phyloP scores from a whole-genome alignment of 106 monocot species.

The Hemerocallis citrina region DNA sequence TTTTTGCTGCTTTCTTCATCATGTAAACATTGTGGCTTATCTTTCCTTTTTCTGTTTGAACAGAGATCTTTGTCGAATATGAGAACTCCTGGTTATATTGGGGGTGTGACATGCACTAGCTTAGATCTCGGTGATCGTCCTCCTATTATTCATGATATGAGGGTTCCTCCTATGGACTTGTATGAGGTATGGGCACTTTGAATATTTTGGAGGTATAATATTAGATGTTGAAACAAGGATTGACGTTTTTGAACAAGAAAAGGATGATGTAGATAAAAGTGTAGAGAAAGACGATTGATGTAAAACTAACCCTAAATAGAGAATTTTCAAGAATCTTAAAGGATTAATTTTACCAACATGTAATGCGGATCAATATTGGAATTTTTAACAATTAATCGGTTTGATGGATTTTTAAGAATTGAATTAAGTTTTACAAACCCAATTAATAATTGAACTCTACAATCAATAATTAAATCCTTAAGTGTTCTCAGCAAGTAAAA shows the following conservation, averaged over 20 bases:
- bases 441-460: no score
- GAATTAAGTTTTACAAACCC: no score
- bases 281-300: no score
- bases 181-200: conserved; percentile 69
- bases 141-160: conserved; percentile 63
- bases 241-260: conserved; percentile 70
- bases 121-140: conserved; percentile 70
- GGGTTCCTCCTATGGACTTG: conserved; percentile 71
- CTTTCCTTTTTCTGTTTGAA: not conserved
- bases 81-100: conserved; percentile 69
- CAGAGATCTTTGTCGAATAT: conserved; percentile 71
- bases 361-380: no score
- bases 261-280: conserved; percentile 37
- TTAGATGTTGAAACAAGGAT: conserved; percentile 79
- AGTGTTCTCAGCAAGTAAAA: no score
- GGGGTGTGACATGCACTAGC: conserved; percentile 45
- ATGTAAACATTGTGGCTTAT: not conserved
- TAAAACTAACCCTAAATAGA: no score
- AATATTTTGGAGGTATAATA: conserved; percentile 65
- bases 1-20: no score
- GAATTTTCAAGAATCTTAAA: no score
- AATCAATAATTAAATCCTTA: no score
- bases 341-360: no score
- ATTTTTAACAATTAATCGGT: no score
- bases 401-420: no score